Percentiles rank a stretch among this genome's conserved stretches.
These are phyloP conservation scores for Lepiota venenata DNA, from an alignment of 768 basidiomycete genomes.

Conservation along the genomic window DNA sequence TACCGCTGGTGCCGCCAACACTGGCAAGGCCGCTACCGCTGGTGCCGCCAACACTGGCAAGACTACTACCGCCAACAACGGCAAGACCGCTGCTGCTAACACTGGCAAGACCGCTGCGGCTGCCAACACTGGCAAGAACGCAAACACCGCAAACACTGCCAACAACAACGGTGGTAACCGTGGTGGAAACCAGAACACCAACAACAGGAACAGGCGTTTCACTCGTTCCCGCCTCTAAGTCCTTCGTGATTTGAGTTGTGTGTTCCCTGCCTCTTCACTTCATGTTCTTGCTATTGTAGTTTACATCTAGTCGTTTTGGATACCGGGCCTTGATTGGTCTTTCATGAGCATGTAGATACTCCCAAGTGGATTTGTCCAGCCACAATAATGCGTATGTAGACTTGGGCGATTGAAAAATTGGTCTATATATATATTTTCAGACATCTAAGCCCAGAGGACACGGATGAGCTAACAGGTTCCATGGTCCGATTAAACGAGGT, in stretches of 20 bases:
- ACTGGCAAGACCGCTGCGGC: background rate
- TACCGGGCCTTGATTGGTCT: background rate
- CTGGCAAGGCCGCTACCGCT: conserved; percentile 4
- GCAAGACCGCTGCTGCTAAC: background rate
- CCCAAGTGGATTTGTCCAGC: conserved; percentile 5
- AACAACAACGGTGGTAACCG: background rate
- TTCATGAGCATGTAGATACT: background rate
- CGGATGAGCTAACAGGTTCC: too few species aligned
- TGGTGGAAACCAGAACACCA: background rate
- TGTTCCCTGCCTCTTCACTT: background rate
- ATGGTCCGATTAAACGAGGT: too few species aligned
- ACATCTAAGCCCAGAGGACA: background rate
- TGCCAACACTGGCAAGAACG: background rate
- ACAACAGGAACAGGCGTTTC: conserved; percentile 8
- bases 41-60: background rate
- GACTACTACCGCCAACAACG: background rate
- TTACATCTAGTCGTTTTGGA: background rate
- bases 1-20: conserved; percentile 18
- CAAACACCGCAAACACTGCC: background rate
- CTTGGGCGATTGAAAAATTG: conserved; percentile 1
- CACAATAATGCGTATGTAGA: conserved; percentile 12
- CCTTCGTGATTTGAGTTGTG: background rate
- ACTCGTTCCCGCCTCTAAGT: conserved; percentile 6
- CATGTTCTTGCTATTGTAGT: conserved; percentile 1
- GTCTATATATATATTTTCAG: background rate